phyloP scores from a whole-genome alignment of 2,329 filamentous ascomycete species.

The Fusarium haematococcum region DNA sequence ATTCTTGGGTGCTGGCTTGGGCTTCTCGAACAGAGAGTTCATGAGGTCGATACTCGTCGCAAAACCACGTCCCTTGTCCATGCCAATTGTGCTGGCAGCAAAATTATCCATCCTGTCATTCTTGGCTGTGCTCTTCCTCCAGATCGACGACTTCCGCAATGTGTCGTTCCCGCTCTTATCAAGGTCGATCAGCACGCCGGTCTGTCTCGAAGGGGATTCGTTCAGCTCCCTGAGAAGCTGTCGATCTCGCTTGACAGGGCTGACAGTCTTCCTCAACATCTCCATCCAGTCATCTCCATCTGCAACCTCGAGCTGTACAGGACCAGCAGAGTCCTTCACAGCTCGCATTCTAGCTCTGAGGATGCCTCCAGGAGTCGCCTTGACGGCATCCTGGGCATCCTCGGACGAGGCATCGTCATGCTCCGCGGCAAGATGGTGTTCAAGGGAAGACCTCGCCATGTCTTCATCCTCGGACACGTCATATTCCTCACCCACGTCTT shows the following conservation, averaged over 20 bases:
- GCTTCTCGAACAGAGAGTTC: conserved; percentile 89
- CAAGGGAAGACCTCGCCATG: conserved; percentile 82
- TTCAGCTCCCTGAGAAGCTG: conserved; percentile 72
- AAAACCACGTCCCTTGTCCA: conserved; percentile 73
- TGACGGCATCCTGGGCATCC: conserved; percentile 60
- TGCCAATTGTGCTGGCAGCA: conserved; percentile 45
- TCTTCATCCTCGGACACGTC: conserved; percentile 77
- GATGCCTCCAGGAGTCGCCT: conserved; percentile 68
- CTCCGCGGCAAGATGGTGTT: conserved; percentile 82
- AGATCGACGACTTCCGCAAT: conserved; percentile 55
- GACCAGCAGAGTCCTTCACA: conserved; percentile 69
- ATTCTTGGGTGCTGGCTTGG: conserved; percentile 68
- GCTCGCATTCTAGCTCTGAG: conserved; percentile 73
- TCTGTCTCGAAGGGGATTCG: conserved; percentile 60
- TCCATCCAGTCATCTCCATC: conserved; percentile 91
- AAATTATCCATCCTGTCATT: conserved; percentile 45
- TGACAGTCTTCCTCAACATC: conserved; percentile 93
- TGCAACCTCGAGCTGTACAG: conserved; percentile 69
- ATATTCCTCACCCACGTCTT: conserved; percentile 79
- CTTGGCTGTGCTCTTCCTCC: conserved; percentile 49
- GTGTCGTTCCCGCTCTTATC: conserved; percentile 61
- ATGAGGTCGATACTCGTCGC: conserved; percentile 93
- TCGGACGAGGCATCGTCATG: conserved; percentile 69
- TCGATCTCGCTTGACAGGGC: conserved; percentile 91
- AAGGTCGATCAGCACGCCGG: conserved; percentile 42